Base-by-base conservation (phyloP, 768 basidiomycete species). In the Mrakia gelida region DNA sequence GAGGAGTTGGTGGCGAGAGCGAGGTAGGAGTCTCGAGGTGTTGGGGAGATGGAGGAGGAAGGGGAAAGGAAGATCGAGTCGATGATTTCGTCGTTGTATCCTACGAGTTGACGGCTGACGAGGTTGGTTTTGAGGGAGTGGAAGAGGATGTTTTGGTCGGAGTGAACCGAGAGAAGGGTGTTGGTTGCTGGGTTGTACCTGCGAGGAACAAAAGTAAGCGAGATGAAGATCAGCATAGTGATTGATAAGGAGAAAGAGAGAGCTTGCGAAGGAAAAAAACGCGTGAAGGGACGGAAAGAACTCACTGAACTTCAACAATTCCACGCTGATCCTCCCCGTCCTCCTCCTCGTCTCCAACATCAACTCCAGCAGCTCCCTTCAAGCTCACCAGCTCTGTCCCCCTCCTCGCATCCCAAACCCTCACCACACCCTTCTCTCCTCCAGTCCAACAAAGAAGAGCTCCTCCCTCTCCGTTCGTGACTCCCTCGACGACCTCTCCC, bases 1-100 rank as follows among this genome's bases (percentile, higher is more conserved):
- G 94, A 93, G 0, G 97, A 98, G 84, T 99, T 99, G 59, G 97
- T 96, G n/a, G 96, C 96, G 28, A 99, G 87, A 28, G 96, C 97
- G 45, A 98, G 86, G 81, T 93, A 91, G 2, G 90, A 88, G 83
- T 95, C 92, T 45, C 70, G 78, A 79, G 59, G 49, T 8, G 38
- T 41, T 80, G 80, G 10, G 80, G 80, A 54, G 32, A 77, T 38
- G 1, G 83, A 81, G 28, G 83, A 68, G 30, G 86, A 83, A 34
- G 81, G 82, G 65, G 88, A 89, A 78, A 99, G 87, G 85, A 95
- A 93, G 38, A 88, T 87, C 7, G 91, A 89, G 81, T 98, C 97
- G 72, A 98, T 92, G 80, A 98, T 95, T 84, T 98, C 96, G 84
- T 99, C 97, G 84, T 98, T 98, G 87, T 92, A 99, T 0, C 97